Conservation (phyloP, 164 flowering plant genomes). For the Saururus chinensis region DNA sequence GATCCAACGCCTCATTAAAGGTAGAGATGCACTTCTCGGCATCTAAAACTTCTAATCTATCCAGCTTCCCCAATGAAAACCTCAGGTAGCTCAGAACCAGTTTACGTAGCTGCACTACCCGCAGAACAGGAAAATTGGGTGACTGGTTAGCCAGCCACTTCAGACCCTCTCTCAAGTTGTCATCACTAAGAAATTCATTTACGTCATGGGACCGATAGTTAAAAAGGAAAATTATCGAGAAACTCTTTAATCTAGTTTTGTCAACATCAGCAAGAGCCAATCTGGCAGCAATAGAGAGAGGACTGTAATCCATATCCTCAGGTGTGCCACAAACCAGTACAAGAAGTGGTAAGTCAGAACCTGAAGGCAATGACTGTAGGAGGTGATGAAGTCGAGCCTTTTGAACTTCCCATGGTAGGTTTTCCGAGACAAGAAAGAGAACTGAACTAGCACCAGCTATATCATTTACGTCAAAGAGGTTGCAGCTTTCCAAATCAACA, state of each 20-base stretch:
- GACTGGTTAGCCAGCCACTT: constrained; percentile 73
- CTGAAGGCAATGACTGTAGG: constrained; percentile 40
- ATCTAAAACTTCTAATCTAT: constrained; percentile 21
- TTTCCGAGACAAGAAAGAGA: constrained; percentile 44
- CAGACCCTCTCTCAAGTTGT: constrained; percentile 51
- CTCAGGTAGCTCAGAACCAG: constrained; percentile 43
- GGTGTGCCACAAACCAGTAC: constrained; percentile 30
- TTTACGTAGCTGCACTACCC: constrained; percentile 36
- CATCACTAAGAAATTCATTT: constrained; percentile 51
- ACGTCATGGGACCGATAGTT: constrained; percentile 16
- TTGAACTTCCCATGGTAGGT: constrained; percentile 51
- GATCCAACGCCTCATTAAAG: constrained; percentile 69
- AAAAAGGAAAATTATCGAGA: constrained; percentile 28
- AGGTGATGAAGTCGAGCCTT: constrained; percentile 44
- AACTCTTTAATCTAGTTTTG: constrained; percentile 33
- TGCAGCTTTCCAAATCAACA: constrained; percentile 10
- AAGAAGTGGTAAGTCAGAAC: constrained; percentile 64
- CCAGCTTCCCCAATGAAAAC: constrained; percentile 32
- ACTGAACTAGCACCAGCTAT: constrained; percentile 55
- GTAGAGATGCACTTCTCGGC: constrained; percentile 57
- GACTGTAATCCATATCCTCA: constrained; percentile 18
- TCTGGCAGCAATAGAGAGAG: constrained; percentile 17
- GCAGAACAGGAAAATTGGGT: constrained; percentile 47
- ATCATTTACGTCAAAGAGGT: constrained; percentile 12
- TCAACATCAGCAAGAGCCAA: constrained; percentile 50